A percentile compares a stretch with the other conserved stretches of the same genome.
Evolutionary conservation across 768 basidiomycete species (phyloP).

Genomic region (Pleurotus ostreatus): DNA sequence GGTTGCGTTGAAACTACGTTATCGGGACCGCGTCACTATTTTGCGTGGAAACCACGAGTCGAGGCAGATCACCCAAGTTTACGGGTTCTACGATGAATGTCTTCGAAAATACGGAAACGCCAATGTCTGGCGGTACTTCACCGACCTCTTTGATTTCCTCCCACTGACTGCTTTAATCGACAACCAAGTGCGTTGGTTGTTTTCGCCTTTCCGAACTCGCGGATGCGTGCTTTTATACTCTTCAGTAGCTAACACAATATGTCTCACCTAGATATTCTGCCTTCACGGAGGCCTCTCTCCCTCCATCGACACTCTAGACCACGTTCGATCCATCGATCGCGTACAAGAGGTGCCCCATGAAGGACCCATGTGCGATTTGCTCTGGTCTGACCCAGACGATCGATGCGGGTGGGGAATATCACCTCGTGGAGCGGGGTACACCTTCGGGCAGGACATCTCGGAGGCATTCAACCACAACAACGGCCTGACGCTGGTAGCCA

Average conservation of each 20-base stretch:
- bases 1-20: slow-evolving; percentile 95
- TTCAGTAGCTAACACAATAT: background rate
- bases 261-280: slow-evolving; percentile 82
- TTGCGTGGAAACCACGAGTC: slow-evolving; percentile 98
- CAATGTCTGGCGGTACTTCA: slow-evolving; percentile 99
- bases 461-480: slow-evolving; percentile 99
- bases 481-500: slow-evolving; percentile 90
- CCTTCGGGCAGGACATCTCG: slow-evolving; percentile 98
- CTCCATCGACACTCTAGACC: slow-evolving; percentile 99
- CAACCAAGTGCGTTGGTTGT: slow-evolving; percentile 78
- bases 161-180: slow-evolving; percentile 98
- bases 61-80: slow-evolving; percentile 99
- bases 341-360: slow-evolving; percentile 99
- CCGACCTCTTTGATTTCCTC: slow-evolving; percentile 96
- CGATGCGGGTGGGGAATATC: slow-evolving; percentile 99
- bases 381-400: slow-evolving; percentile 99
- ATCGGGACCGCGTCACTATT: slow-evolving; percentile 97
- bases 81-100: slow-evolving; percentile 99
- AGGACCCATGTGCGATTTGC: slow-evolving; percentile 98
- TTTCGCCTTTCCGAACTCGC: background rate
- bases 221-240: background rate
- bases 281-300: slow-evolving; percentile 96
- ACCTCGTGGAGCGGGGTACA: slow-evolving; percentile 97
- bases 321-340: slow-evolving; percentile 97
- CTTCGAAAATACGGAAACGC: slow-evolving; percentile 99